Evolutionary conservation across 371 early-diverging fungal species (phyloP).

Genomic region (Saksenaea vasiformis): DNA sequence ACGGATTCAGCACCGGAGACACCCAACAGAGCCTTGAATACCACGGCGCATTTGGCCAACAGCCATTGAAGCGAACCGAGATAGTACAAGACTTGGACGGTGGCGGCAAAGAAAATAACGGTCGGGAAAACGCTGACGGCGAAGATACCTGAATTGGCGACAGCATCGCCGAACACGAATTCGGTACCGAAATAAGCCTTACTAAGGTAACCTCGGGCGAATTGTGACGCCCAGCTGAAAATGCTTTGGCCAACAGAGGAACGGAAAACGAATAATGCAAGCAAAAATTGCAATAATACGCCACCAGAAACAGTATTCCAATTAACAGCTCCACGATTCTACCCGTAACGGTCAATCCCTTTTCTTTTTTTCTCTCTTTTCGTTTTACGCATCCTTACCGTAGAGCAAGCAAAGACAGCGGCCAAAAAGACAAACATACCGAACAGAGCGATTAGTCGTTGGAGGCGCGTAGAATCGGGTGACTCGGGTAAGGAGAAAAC

Average conservation of each 20-base stretch:
- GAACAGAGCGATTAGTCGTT: conserved; percentile 70
- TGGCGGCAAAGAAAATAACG: conserved; percentile 80
- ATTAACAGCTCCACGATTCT: conserved; percentile 61
- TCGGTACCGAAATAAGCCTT: conserved; percentile 63
- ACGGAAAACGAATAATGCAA: conserved; percentile 80
- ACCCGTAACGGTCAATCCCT: not conserved
- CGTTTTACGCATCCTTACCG: conserved; percentile 21
- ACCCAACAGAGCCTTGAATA: conserved; percentile 67
- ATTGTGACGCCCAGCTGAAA: conserved; percentile 71
- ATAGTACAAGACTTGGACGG: conserved; percentile 82
- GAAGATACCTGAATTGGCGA: conserved; percentile 46
- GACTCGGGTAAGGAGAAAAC: conserved; percentile 54
- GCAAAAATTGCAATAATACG: conserved; percentile 69
- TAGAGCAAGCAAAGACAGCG: conserved; percentile 55
- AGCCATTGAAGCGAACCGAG: conserved; percentile 82
- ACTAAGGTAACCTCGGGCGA: conserved; percentile 60
- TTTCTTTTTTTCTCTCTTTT: not conserved
- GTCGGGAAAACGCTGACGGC: conserved; percentile 77
- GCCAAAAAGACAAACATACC: conserved; percentile 65
- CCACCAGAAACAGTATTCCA: conserved; percentile 78
- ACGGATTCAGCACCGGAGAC: conserved; percentile 87
- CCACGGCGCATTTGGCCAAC: conserved; percentile 64
- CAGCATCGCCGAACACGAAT: conserved; percentile 65
- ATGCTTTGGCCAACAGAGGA: conserved; percentile 68
- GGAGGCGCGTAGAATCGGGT: conserved; percentile 53